Evolutionary conservation across 2,329 filamentous ascomycete genomes (phyloP).

Genomic region (Diaporthe sp.): DNA sequence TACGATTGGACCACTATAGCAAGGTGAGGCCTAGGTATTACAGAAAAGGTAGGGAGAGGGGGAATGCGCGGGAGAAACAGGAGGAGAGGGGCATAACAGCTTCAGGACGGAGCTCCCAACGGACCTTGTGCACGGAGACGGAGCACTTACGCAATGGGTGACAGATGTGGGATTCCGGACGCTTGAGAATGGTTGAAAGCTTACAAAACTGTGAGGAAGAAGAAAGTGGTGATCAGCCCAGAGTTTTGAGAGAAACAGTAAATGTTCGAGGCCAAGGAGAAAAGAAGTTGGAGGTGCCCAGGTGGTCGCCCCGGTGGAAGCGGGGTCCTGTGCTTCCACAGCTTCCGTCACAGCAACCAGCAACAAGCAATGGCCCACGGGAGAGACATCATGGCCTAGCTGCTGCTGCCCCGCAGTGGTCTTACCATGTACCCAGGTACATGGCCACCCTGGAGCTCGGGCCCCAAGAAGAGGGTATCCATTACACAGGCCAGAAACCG

Average conservation of each 20-base stretch:
- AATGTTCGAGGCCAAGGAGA: background rate
- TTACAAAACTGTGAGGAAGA: background rate
- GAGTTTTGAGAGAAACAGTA: background rate
- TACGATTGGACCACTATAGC: background rate
- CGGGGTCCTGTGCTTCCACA: constrained; percentile 40
- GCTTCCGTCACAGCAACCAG: constrained; percentile 34
- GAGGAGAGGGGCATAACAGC: background rate
- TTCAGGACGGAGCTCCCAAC: background rate
- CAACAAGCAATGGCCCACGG: background rate
- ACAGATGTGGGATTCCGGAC: background rate
- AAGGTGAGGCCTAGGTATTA: background rate
- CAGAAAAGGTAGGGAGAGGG: too few species aligned
- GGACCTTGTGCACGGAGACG: background rate
- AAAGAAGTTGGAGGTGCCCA: constrained; percentile 17
- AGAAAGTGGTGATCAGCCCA: constrained; percentile 7
- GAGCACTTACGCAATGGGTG: background rate
- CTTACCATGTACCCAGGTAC: constrained; percentile 12
- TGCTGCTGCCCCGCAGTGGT: constrained; percentile 38
- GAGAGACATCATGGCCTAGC: constrained; percentile 27
- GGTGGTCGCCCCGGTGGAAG: constrained; percentile 37
- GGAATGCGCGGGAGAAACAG: background rate
- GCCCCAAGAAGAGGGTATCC: constrained; percentile 7
- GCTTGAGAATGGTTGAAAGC: background rate
- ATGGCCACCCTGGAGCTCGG: background rate
- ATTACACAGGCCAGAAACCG: background rate